These are phyloP conservation scores for Alternaria burnsii DNA, from an alignment of 2,329 filamentous ascomycete genomes.

Conservation along the genomic window DNA sequence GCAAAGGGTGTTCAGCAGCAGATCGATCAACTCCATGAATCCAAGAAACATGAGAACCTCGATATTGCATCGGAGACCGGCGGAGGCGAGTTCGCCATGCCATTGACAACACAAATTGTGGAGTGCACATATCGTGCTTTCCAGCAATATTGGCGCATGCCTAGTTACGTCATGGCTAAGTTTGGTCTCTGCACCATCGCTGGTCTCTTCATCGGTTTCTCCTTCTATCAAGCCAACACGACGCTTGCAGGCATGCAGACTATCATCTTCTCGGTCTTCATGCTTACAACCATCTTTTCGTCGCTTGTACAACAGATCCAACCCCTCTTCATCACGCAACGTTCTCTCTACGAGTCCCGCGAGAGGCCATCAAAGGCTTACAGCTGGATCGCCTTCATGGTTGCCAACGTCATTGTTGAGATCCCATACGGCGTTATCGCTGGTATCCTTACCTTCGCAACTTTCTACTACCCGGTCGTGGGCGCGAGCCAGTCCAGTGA, in stretches of 20 bases:
- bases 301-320: conserved; percentile 66
- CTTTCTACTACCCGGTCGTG: conserved; percentile 69
- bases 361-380: conserved; percentile 74
- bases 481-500: conserved; percentile 55
- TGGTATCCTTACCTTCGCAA: conserved; percentile 69
- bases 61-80: conserved; percentile 44
- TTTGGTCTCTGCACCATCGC: conserved; percentile 36
- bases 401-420: conserved; percentile 76
- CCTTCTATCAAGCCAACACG: conserved; percentile 52
- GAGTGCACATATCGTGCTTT: conserved; percentile 54
- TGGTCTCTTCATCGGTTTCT: conserved; percentile 51
- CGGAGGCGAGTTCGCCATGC: conserved; percentile 56
- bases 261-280: conserved; percentile 61
- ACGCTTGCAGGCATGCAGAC: conserved; percentile 56
- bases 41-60: conserved; percentile 39
- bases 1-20: conserved; percentile 43
- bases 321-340: conserved; percentile 66
- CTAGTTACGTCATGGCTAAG: conserved; percentile 53
- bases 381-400: conserved; percentile 77
- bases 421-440: conserved; percentile 72
- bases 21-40: conserved; percentile 53
- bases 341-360: conserved; percentile 67
- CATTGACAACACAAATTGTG: conserved; percentile 44
- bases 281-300: conserved; percentile 54
- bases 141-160: conserved; percentile 58